These are phyloP conservation scores for Neophaeococcomyces aloes DNA, from an alignment of 2,329 filamentous ascomycete genomes.

Conservation along the genomic window DNA sequence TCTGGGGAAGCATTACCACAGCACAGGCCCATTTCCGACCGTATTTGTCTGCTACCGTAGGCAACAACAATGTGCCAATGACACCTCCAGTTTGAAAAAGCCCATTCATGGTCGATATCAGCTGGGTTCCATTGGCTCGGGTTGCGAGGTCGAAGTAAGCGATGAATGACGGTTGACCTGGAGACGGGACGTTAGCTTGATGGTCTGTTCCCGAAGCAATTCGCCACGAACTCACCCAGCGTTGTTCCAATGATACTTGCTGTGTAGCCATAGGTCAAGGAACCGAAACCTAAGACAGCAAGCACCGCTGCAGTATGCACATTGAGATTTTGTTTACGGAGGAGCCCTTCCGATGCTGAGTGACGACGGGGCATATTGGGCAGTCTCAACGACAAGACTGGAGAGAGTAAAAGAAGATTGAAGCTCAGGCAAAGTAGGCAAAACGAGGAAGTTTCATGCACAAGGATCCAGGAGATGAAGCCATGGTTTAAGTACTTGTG, in stretches of 20 bases:
- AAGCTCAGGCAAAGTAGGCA: too few relatives aligned
- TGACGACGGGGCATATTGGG: too few relatives aligned
- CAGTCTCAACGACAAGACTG: too few relatives aligned
- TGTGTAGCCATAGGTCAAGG: conserved; percentile 17
- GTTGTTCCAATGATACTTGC: conserved; percentile 18
- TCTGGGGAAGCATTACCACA: too few relatives aligned
- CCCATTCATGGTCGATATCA: conserved; percentile 38
- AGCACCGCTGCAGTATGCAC: conserved; percentile 11
- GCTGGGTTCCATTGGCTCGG: conserved; percentile 30
- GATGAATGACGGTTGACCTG: conserved; percentile 38
- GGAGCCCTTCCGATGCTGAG: too few relatives aligned
- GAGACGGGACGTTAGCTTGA: conserved; percentile 30
- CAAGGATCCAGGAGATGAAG: too few relatives aligned
- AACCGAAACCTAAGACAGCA: conserved; percentile 13
- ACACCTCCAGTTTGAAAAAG: conserved; percentile 35
- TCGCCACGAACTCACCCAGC: conserved; percentile 4
- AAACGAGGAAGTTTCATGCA: too few relatives aligned
- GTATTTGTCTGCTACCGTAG: conserved; percentile 15
- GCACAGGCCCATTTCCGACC: conserved; percentile 18
- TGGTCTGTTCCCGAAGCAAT: not conserved
- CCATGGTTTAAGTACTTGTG: too few relatives aligned
- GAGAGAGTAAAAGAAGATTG: too few relatives aligned
- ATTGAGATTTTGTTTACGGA: not conserved
- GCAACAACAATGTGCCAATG: conserved; percentile 23
- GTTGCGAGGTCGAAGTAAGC: conserved; percentile 31